Base-by-base conservation (phyloP, 2,329 filamentous ascomycete genomes). In the Fusarium napiforme region DNA sequence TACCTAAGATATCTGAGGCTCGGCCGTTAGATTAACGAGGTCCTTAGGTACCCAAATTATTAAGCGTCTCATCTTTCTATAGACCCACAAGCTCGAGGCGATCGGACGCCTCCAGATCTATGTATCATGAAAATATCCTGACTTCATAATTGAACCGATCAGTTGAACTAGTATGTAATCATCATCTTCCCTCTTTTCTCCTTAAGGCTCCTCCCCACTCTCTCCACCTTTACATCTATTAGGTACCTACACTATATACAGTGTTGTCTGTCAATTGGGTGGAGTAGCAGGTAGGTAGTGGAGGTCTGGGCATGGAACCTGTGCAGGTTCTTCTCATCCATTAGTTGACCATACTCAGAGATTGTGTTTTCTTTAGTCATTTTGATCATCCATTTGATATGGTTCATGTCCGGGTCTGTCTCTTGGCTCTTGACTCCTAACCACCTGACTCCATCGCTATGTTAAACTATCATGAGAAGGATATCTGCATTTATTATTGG, bases 121-220 rank as follows among this genome's bases (percentile, higher is more conserved):
- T 37, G 36, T 18, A 37, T 60, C 47, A 36, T 34, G 28, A 39
- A 53, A 53, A 26, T 15, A 64, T 52, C 11, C n/a, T n/a, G 26
- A 36, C 40, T 40, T 45, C n/a, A 23, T 23, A 52, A 36, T 52
- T 26, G 23, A 34, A 52, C 32, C 30, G 32, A 23, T 26, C 16
- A 23, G 32, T 36, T 19, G 47, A 52, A 19, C 18, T 28, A 40
- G 37, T 40, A 37, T 37, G 32, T 28, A 36, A 16, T 16, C 18
- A 16, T 32, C 30, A 36, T 23, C 21, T 63, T 47, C 30, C 40
- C 45, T 66, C 63, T 70, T 70, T 60, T 53, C 60, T 59, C 67
- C 57, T 64, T 52, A 49, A 70, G 40, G 23, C 49, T 45, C 55
- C 26, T 45, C 32, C 28, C 49, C 23, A 39, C 50, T 28, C 19